phyloP scores from a whole-genome alignment of 2,329 filamentous ascomycete species.

The Claviceps cyperi region DNA sequence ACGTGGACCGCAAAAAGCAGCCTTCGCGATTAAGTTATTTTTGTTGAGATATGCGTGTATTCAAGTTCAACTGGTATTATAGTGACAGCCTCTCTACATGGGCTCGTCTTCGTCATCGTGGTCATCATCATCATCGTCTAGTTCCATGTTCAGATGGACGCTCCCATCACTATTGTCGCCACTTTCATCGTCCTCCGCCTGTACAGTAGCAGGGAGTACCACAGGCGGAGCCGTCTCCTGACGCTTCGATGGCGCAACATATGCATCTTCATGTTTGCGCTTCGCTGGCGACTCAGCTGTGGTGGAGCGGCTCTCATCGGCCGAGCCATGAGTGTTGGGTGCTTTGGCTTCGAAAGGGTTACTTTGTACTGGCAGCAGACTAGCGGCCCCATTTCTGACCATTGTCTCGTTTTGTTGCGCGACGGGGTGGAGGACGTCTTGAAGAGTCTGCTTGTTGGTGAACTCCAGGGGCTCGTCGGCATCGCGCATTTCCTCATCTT shows the following conservation, averaged over 20 bases:
- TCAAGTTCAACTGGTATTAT: too few relatives aligned
- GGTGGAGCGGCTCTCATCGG: slow-evolving; percentile 2
- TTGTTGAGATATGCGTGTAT: too few relatives aligned
- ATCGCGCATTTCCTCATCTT: slow-evolving; percentile 9
- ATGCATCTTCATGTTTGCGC: slow-evolving; percentile 25
- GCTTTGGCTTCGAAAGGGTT: slow-evolving; percentile 22
- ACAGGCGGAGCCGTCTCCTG: slow-evolving; percentile 22
- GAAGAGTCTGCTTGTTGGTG: neutral
- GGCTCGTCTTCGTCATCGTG: slow-evolving; percentile 26
- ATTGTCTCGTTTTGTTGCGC: slow-evolving; percentile 8
- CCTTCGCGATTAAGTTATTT: too few relatives aligned
- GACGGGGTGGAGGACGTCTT: slow-evolving; percentile 9
- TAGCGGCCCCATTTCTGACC: slow-evolving; percentile 11
- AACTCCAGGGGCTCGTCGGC: neutral
- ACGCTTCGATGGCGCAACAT: slow-evolving; percentile 23
- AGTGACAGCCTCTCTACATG: too few relatives aligned
- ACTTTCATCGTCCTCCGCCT: slow-evolving; percentile 26
- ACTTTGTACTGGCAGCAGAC: slow-evolving; percentile 16
- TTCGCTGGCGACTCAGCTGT: slow-evolving; percentile 19
- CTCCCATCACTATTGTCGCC: slow-evolving; percentile 33
- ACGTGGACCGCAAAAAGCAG: too few relatives aligned
- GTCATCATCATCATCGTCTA: slow-evolving; percentile 37
- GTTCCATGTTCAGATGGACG: slow-evolving; percentile 44
- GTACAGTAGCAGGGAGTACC: slow-evolving; percentile 10
- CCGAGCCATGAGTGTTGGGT: neutral